Conservation (phyloP, 192 early-diverging fungal genomes). For the Coemansia interrupta region DNA sequence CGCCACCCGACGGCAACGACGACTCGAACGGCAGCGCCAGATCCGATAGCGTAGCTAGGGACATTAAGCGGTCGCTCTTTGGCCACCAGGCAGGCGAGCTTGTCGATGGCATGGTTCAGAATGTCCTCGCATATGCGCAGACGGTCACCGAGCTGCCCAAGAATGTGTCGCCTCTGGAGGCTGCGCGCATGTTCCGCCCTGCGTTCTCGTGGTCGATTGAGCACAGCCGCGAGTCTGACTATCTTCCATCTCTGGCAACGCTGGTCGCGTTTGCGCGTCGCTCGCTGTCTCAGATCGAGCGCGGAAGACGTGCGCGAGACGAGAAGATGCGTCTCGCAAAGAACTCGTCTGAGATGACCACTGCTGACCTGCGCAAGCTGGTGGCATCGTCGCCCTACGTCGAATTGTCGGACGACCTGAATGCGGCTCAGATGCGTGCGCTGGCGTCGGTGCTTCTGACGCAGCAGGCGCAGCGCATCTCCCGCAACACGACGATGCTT, state of each 20-base stretch:
- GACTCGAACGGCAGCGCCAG: constrained; percentile 9
- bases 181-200: constrained; percentile 26
- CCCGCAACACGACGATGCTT: constrained; percentile 42
- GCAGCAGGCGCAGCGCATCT: constrained; percentile 41
- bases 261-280: constrained; percentile 37
- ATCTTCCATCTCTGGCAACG: constrained; percentile 47
- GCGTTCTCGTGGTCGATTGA: constrained; percentile 51
- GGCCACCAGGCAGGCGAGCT: constrained; percentile 48
- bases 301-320: constrained; percentile 21
- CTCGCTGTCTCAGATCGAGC: constrained; percentile 34
- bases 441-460: constrained; percentile 36
- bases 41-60: constrained; percentile 9
- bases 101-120: constrained; percentile 41
- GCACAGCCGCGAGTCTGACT: constrained; percentile 51
- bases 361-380: constrained; percentile 38
- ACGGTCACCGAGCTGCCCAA: constrained; percentile 36
- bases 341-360: constrained; percentile 39
- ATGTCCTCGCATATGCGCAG: constrained; percentile 43
- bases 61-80: constrained; percentile 30
- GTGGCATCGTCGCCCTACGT: constrained; percentile 33
- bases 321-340: constrained; percentile 38
- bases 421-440: constrained; percentile 39
- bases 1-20: constrained; percentile 10
- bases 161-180: not conserved
- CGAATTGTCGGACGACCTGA: constrained; percentile 30